Evolutionary conservation across 495 filamentous ascomycete genomes (phyloP), one percentile per base, ranked within the genome.

Genomic region (Daldinia vernicosa): DNA sequence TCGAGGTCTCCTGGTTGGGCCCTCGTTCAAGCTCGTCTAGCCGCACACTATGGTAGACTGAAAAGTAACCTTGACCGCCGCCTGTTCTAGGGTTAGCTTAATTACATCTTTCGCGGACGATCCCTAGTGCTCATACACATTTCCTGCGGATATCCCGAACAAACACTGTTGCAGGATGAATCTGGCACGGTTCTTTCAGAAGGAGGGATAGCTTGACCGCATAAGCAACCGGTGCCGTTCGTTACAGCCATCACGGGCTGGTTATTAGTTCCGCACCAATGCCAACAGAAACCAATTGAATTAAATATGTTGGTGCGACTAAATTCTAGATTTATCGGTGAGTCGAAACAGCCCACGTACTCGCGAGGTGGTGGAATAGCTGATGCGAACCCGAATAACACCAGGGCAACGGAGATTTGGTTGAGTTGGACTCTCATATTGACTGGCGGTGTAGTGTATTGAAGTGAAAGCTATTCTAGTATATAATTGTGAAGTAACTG

Each of bases 181-280:
- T 70, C 66, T 1, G 53, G 35, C 7, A 66, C 70, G 2, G 17
- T 0, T 2, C n/a, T 59, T 22, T 11, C 22, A n/a, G 11, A 28
- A 2, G 62, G 53, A 12, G 63, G 67, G 11, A 53, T 11, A 30
- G 45, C 3, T 15, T 33, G 0, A 43, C 67, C 54, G 45, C 71
- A 74, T 4, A 70, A 53, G 26, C 71, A 74, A 33, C 47, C 59
- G 5, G 67, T 67, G 12, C 58, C n/a, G 22, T 74, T 74, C 6
- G 63, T 56, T 8, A 67, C 5, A 4, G 50, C 70, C 6, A 70
- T 15, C 9, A 70, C 43, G 12, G 55, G 40, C 11, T 26, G 14
- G 15, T 47, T 11, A 12, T 33, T 22, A 17, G 9, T 6, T 26
- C 2, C 8, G 35, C 67, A 70, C n/a, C 17, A 55, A 1, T 9